Evolutionary conservation across 768 basidiomycete genomes (phyloP).

Genomic region (Tephrocybe sp.): DNA sequence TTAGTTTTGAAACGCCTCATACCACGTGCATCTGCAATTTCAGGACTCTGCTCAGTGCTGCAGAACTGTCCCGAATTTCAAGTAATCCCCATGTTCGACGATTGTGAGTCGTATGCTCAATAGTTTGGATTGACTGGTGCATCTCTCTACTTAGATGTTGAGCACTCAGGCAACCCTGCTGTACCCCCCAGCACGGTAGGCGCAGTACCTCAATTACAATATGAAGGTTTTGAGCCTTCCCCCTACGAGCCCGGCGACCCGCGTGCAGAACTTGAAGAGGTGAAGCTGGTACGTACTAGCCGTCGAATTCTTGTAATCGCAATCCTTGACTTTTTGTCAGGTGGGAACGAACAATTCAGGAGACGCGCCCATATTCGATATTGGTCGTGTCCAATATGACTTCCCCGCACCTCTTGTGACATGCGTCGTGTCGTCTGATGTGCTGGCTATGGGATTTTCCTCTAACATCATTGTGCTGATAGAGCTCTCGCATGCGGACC

Average conservation of each 20-base stretch:
- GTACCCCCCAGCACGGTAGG: slow-evolving; percentile 30
- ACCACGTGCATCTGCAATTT: slow-evolving; percentile 8
- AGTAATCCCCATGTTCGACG: slow-evolving; percentile 58
- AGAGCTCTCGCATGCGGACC: slow-evolving; percentile 85
- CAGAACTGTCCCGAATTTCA: no score
- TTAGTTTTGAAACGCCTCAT: no score
- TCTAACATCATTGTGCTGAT: slow-evolving; percentile 84
- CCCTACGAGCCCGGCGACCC: slow-evolving; percentile 54
- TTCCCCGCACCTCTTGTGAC: slow-evolving; percentile 83
- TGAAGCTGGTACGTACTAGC: slow-evolving; percentile 24
- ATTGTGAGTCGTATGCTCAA: slow-evolving; percentile 46
- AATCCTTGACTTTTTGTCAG: slow-evolving; percentile 21
- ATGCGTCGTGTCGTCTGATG: slow-evolving; percentile 83
- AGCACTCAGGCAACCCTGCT: slow-evolving; percentile 68
- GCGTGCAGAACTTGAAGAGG: slow-evolving; percentile 41
- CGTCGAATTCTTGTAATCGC: background rate
- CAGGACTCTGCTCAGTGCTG: no score
- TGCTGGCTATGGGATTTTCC: slow-evolving; percentile 80
- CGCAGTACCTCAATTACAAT: slow-evolving; percentile 63
- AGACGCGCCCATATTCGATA: slow-evolving; percentile 71
- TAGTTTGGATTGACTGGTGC: slow-evolving; percentile 7
- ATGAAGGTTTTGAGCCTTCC: slow-evolving; percentile 87
- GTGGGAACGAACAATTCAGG: slow-evolving; percentile 24
- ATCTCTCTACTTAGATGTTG: slow-evolving; percentile 90
- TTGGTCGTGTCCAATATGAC: slow-evolving; percentile 87